phyloP scores from a whole-genome alignment of 1,284 basidiomycete genomes.

The Vanrija humicola region DNA sequence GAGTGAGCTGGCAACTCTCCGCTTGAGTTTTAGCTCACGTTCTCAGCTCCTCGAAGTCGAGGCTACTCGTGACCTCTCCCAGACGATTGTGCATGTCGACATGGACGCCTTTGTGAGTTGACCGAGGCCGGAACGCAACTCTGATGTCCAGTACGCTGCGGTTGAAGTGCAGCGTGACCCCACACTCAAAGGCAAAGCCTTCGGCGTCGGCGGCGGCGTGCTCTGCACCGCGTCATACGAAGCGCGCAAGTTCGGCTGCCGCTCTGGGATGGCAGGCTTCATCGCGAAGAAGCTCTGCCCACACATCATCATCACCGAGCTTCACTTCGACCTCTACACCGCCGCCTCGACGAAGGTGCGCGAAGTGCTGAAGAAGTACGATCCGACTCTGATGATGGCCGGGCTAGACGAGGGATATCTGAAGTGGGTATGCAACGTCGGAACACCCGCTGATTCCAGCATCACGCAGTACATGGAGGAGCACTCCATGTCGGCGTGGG shows the following conservation, averaged over 20 bases:
- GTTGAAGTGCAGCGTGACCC: conserved; percentile 70
- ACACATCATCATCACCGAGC: conserved; percentile 62
- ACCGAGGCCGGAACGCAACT: not conserved
- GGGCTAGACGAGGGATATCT: conserved; percentile 86
- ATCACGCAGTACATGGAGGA: conserved; percentile 62
- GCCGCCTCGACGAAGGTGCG: conserved; percentile 60
- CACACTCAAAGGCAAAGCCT: conserved; percentile 72
- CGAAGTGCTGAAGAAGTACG: conserved; percentile 58
- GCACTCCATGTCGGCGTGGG: conserved; percentile 62
- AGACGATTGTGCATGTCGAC: conserved; percentile 59
- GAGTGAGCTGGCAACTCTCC: too few relatives aligned
- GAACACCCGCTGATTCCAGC: conserved; percentile 11
- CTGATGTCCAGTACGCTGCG: conserved; percentile 39
- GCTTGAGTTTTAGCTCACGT: not conserved
- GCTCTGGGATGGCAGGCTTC: conserved; percentile 88
- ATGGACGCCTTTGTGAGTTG: conserved; percentile 45
- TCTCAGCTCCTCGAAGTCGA: conserved; percentile 71
- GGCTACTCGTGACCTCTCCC: conserved; percentile 68
- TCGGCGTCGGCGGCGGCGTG: conserved; percentile 74
- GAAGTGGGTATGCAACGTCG: conserved; percentile 55
- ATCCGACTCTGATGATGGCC: conserved; percentile 71
- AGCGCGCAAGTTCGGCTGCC: conserved; percentile 79
- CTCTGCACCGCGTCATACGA: conserved; percentile 83
- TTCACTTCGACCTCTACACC: conserved; percentile 62
- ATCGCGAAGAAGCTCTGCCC: conserved; percentile 92